These are phyloP conservation scores for Magnaporthales sp. DNA, from an alignment of 2,329 filamentous ascomycete genomes.

Conservation along the genomic window DNA sequence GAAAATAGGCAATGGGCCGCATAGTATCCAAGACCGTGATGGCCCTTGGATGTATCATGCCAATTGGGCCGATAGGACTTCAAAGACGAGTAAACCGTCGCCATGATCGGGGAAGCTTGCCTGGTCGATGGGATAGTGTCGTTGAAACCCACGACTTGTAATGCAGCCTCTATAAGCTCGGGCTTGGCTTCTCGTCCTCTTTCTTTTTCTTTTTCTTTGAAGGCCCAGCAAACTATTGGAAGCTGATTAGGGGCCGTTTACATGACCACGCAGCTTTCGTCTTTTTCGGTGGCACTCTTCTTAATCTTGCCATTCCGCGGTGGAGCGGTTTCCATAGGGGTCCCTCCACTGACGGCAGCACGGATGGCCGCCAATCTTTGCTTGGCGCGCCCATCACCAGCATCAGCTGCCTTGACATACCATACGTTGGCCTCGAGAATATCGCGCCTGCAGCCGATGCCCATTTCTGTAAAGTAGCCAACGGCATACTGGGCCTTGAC, in stretches of 20 bases:
- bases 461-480: conserved; percentile 97
- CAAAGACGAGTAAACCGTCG: neutral
- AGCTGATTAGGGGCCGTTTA: no score
- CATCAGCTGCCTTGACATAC: conserved; percentile 93
- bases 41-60: neutral
- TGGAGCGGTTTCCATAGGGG: conserved; percentile 47
- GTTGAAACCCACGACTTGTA: neutral
- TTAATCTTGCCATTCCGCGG: conserved; percentile 41
- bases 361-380: conserved; percentile 80
- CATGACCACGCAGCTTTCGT: conserved; percentile 52
- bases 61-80: no score
- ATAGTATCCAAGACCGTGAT: neutral
- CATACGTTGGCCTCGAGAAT: conserved; percentile 96
- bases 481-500: conserved; percentile 84
- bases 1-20: neutral
- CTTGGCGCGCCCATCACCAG: conserved; percentile 83
- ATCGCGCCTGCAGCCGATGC: conserved; percentile 89
- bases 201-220: no score
- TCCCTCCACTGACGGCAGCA: conserved; percentile 61
- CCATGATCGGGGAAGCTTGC: neutral
- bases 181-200: neutral
- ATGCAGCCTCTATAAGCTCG: neutral
- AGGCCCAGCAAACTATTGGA: no score
- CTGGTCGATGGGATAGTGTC: neutral
- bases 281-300: conserved; percentile 32